Conservation (phyloP, 768 basidiomycete genomes). For the Suillus bovinus region DNA sequence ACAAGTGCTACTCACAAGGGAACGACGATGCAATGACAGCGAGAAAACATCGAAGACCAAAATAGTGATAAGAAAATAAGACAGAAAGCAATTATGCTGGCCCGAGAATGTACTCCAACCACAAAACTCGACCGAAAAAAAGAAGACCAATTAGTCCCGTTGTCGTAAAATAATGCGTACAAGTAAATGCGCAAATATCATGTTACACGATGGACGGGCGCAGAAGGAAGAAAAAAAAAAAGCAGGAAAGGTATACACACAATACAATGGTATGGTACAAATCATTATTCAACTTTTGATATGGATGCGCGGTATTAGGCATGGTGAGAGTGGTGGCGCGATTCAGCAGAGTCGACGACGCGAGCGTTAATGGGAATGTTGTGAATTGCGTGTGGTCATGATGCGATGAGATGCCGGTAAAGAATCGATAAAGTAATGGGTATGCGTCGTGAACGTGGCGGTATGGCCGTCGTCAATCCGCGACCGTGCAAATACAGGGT, state of each 20-base stretch:
- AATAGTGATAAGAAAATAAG: constrained; percentile 28
- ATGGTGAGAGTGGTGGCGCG: constrained; percentile 27
- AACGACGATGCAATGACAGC: constrained; percentile 27
- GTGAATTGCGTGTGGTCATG: constrained; percentile 26
- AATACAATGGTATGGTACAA: constrained; percentile 37
- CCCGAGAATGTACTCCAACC: constrained; percentile 30
- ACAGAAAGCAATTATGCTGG: constrained; percentile 32
- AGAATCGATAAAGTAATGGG: constrained; percentile 37
- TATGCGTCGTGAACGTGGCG: constrained; percentile 33
- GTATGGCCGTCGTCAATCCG: constrained; percentile 31
- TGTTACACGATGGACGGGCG: constrained; percentile 34
- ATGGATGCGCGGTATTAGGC: constrained; percentile 17
- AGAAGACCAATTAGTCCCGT: constrained; percentile 32
- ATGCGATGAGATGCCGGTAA: constrained; percentile 18
- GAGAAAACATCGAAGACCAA: constrained; percentile 29
- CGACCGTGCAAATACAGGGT: constrained; percentile 29
- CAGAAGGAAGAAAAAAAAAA: constrained; percentile 20
- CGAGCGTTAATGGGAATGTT: constrained; percentile 29
- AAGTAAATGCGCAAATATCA: constrained; percentile 34
- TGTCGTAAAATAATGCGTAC: constrained; percentile 33
- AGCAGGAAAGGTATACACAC: constrained; percentile 23
- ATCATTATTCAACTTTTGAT: constrained; percentile 23
- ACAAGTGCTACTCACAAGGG: constrained; percentile 32
- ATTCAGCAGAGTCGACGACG: constrained; percentile 31
- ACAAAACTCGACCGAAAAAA: constrained; percentile 29